phyloP scores from a whole-genome alignment of 2,329 filamentous ascomycete genomes.

The Aspergillus sp. region DNA sequence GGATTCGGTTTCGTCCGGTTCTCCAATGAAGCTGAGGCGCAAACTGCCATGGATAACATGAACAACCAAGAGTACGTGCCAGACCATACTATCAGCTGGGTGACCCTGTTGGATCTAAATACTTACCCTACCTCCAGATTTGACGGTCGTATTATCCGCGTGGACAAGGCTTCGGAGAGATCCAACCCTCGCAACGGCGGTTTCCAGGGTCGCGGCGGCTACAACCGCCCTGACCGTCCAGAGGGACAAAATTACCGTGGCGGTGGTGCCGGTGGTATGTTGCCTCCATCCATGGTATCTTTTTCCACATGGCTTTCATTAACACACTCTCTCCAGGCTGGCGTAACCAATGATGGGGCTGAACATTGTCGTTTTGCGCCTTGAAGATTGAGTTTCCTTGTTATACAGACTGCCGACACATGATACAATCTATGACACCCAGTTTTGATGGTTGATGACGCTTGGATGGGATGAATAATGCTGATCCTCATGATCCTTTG shows the following conservation, averaged over 20 bases:
- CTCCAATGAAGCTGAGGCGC: constrained; percentile 47
- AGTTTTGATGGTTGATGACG: constrained; percentile 11
- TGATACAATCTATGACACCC: constrained; percentile 9
- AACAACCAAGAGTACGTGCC: constrained; percentile 66
- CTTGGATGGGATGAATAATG: constrained; percentile 8
- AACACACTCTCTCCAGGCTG: constrained; percentile 6
- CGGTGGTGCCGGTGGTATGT: constrained; percentile 23
- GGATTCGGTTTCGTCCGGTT: constrained; percentile 98
- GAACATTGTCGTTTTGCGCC: background rate
- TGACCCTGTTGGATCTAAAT: background rate
- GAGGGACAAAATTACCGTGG: constrained; percentile 38
- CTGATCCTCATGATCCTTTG: constrained; percentile 5
- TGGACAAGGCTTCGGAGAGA: constrained; percentile 90
- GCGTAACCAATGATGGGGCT: constrained; percentile 4
- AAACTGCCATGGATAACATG: constrained; percentile 44
- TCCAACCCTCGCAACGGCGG: constrained; percentile 57
- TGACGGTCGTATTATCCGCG: constrained; percentile 89
- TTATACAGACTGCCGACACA: constrained; percentile 11
- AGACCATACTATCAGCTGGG: constrained; percentile 3
- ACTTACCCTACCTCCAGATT: constrained; percentile 58
- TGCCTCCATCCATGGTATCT: background rate
- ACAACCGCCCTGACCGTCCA: constrained; percentile 44
- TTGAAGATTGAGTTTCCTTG: constrained; percentile 1
- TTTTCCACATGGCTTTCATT: constrained; percentile 1
- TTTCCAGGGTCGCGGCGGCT: constrained; percentile 47